A percentile compares a stretch with the other conserved stretches of the same genome.
These are phyloP conservation scores for Acidomyces sp. DNA, from an alignment of 495 filamentous ascomycete genomes.

Conservation along the genomic window DNA sequence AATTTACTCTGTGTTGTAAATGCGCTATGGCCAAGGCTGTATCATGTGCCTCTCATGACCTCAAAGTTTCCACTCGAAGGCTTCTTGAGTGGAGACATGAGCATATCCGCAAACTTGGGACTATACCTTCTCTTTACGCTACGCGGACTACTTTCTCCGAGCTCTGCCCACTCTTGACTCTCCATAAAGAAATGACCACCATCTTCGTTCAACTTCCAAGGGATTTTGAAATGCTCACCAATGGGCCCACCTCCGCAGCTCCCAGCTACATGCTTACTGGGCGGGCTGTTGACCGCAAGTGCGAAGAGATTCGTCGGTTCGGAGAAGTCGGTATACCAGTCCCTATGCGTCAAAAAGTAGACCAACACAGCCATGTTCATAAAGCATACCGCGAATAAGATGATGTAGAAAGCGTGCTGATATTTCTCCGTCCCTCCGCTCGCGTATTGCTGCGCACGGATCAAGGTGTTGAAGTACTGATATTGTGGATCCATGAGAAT, in stretches of 20 bases:
- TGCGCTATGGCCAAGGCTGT: too few species aligned
- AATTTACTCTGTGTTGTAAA: too few species aligned
- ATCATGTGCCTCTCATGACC: too few species aligned
- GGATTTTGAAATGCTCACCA: constrained; percentile 8
- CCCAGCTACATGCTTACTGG: constrained; percentile 40
- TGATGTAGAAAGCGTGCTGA: constrained; percentile 51
- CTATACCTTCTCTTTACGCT: too few species aligned
- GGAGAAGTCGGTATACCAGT: constrained; percentile 59
- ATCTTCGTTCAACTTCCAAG: constrained; percentile 10
- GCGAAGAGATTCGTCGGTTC: constrained; percentile 62
- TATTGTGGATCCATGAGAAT: not conserved
- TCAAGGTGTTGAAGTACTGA: constrained; percentile 29
- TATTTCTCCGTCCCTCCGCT: constrained; percentile 43
- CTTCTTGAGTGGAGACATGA: too few species aligned
- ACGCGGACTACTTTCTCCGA: too few species aligned
- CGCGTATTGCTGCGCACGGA: constrained; percentile 48
- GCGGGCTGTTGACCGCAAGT: constrained; percentile 54
- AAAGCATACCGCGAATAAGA: constrained; percentile 47
- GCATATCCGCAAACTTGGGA: too few species aligned
- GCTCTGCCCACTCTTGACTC: constrained; percentile 5
- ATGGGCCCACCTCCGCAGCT: constrained; percentile 9
- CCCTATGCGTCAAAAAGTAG: constrained; percentile 39
- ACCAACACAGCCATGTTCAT: constrained; percentile 49
- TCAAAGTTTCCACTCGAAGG: too few species aligned
- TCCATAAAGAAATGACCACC: constrained; percentile 13